Evolutionary conservation across 345 rosid genomes (phyloP), one percentile per base, ranked within the genome.

Genomic region (Zanthoxylum bungeanum): DNA sequence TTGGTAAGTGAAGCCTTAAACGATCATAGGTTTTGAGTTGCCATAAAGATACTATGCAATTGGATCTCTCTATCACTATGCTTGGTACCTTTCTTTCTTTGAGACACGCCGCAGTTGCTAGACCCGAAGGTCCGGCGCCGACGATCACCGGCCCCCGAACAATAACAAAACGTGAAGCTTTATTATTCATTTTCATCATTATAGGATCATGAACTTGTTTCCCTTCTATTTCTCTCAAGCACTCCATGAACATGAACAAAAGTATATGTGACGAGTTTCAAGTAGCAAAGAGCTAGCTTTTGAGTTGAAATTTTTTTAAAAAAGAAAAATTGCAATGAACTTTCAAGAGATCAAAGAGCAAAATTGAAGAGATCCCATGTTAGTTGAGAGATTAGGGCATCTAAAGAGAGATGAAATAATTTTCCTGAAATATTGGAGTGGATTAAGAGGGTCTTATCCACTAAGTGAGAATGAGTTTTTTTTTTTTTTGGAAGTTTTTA

Each of bases 51-150:
- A 95, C 95, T 75, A 93, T 81, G 66, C 94, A 87, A 78, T 83
- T 78, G 59, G 90, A 83, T 77, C 88, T 84, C 79, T 93, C 98
- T 3, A 93, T 86, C 40, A 91, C 71, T 37, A 86, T 55, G 33
- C 86, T 77, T 19, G 77, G 69, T 2, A 93, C 78, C 0, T 83
- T 87, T 68, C 49, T 79, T 73, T 79, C 69, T 19, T 80, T 81
- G 2, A 93, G 86, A 77, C 97, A 86, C 5, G 97, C 93, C 1
- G 91, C 91, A n/a, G 83, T 75, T 12, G 94, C 94, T 4, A 93
- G 78, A 0, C 97, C 97, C 2, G 97, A 89, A 1, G 97, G 97
- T 9, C 97, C 98, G 0, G 91, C 94, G 0, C 98, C 97, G 4
- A 93, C 88, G 52, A 90, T 89, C 30, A 93, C 74, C 4, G 94